A percentile compares a stretch with the other conserved stretches of the same genome.
These are phyloP conservation scores for Fragilariopsis cylindrus DNA, from an alignment of 108 stramenopile genomes.

Conservation along the genomic window DNA sequence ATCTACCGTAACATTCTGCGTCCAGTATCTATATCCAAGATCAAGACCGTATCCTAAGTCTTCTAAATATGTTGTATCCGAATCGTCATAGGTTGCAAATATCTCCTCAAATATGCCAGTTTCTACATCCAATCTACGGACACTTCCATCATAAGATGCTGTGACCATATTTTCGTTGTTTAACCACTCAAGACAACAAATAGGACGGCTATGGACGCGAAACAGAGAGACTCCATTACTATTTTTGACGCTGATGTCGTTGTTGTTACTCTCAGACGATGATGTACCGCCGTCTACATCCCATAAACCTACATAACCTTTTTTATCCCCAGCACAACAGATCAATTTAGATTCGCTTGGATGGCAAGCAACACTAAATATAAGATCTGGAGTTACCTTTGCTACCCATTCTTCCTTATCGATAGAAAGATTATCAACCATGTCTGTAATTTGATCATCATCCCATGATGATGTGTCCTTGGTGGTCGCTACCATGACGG, in stretches of 20 bases:
- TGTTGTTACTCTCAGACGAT: slow-evolving; percentile 16
- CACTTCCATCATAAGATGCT: slow-evolving; percentile 76
- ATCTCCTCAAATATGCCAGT: slow-evolving; percentile 60
- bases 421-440: slow-evolving; percentile 48
- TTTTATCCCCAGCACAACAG: slow-evolving; percentile 74
- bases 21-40: slow-evolving; percentile 60
- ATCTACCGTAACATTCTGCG: slow-evolving; percentile 67
- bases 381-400: slow-evolving; percentile 78
- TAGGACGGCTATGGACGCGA: slow-evolving; percentile 54
- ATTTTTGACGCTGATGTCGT: slow-evolving; percentile 28
- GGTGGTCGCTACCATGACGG: slow-evolving; percentile 17
- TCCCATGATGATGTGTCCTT: slow-evolving; percentile 11
- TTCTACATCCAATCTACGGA: slow-evolving; percentile 64
- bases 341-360: slow-evolving; percentile 57
- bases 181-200: slow-evolving; percentile 63
- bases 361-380: slow-evolving; percentile 71
- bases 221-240: slow-evolving; percentile 49
- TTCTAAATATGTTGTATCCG: slow-evolving; percentile 47
- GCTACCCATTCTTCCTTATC: slow-evolving; percentile 63
- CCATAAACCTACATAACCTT: slow-evolving; percentile 76
- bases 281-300: slow-evolving; percentile 51
- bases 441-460: background rate
- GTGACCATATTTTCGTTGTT: slow-evolving; percentile 53
- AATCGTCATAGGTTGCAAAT: slow-evolving; percentile 81
- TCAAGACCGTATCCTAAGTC: slow-evolving; percentile 68